Base-by-base conservation (phyloP, 306 rosid genomes). In the Geum urbanum region DNA sequence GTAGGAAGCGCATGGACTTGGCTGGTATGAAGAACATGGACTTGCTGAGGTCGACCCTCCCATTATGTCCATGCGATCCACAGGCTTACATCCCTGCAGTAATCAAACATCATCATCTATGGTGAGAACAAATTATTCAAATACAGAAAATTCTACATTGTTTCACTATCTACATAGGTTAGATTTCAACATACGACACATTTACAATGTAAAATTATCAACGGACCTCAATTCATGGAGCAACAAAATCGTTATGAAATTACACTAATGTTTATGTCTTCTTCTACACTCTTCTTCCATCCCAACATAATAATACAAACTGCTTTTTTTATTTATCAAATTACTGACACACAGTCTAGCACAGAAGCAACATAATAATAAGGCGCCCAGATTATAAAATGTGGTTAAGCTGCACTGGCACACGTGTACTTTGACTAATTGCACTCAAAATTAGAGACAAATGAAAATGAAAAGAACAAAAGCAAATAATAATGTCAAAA, bases 31-130 rank as follows among this genome's bases (percentile, higher is more conserved):
- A 67, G 87, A 83, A 54, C 87, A 79, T 10, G 84, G 82, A 63
- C 89, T 85, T 6, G 84, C 89, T 66, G 87, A 80, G 7, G 85
- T 74, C 14, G 89, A 85, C 12, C 87, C 85, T 10, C 87, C 87
- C 73, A 83, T 80, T 45, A 85, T 82, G 74, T 85, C 85, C 87
- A 79, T 83, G 2, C 83, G 73, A 10, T 80, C 86, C 74, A 72
- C 61, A 48, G 85, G 89, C 65, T 82, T 85, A 66, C 85, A 77
- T 69, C 89, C 89, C 89, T 85, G 72, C 58, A 66, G 11, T 68
- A 70, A 73, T 24, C 20, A 51, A 22, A 51, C 37, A 18, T 11
- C 7, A 67, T 8, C 18, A 27, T 67, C 0, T 4, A 18, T 51
- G 41, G 18, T 22, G 37, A 50, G 43, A n/a, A 47, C 27, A 65